These are phyloP conservation scores for Fraxinus cuspidata DNA, from an alignment of 257 asterid genomes.

Conservation along the genomic window DNA sequence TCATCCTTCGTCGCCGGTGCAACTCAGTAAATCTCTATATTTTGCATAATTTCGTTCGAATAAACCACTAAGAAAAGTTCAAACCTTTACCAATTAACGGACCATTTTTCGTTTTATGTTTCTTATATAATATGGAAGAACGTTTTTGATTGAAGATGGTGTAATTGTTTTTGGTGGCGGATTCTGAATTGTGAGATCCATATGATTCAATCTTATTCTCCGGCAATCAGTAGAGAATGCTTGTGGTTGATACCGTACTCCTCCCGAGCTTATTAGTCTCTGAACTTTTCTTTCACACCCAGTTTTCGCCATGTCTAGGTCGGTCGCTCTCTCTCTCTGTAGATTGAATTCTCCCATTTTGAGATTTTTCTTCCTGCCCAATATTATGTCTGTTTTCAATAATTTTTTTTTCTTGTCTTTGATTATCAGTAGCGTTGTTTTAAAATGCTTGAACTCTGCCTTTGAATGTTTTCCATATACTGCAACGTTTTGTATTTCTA, in stretches of 20 bases:
- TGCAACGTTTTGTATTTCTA: too few relatives aligned
- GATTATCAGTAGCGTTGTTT: not conserved
- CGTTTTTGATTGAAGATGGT: not conserved
- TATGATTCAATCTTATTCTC: constrained; percentile 28
- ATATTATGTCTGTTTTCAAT: too few relatives aligned
- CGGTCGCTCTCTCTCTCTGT: not conserved
- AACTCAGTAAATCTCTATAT: too few relatives aligned
- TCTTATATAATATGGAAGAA: not conserved
- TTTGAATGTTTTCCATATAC: too few relatives aligned
- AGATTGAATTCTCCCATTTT: too few relatives aligned
- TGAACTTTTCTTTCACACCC: constrained; percentile 10
- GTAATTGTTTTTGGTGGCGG: not conserved
- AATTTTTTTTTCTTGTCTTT: too few relatives aligned
- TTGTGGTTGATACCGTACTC: constrained; percentile 27
- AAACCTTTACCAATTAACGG: too few relatives aligned
- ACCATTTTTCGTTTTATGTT: not conserved
- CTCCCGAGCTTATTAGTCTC: constrained; percentile 27
- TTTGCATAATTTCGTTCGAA: not conserved
- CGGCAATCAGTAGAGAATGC: constrained; percentile 29
- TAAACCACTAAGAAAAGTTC: not conserved
- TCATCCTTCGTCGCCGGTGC: not conserved
- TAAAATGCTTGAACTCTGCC: too few relatives aligned
- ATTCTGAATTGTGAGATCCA: constrained; percentile 31
- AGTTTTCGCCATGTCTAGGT: constrained; percentile 54
- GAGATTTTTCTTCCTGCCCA: not conserved